Base-by-base conservation (phyloP, 768 basidiomycete species). In the Rickenella mellea region DNA sequence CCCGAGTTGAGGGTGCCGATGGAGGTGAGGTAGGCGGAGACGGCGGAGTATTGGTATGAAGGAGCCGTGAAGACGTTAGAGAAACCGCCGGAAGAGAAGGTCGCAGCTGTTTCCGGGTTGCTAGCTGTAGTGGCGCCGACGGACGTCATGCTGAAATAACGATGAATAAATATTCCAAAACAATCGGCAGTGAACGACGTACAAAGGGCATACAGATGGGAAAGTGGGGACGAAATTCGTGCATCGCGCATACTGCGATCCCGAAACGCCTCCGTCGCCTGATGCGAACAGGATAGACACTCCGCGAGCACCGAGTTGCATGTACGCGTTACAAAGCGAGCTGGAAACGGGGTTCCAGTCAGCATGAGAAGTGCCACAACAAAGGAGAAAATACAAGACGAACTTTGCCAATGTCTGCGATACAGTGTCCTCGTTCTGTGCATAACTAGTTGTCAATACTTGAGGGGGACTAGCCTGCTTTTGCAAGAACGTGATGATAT, bases 261-360 rank as follows among this genome's bases (percentile, higher is more conserved):
- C 49, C 20, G 48, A 41, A 27, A 40, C 44, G 30, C 40, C 39
- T 9, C 49, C 44, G 31, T 40, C 49, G 22, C 29, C 44, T 29
- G 30, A 31, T 9, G 44, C 36, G 22, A 42, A 45, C 11, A 27
- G 27, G 11, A 86, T 31, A 5, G 81, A 76, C 14, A 78, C 65
- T 12, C 84, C 84, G 2, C 81, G 50, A 17, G 51, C 45, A 22
- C 45, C 42, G 20, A 51, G 48, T 24, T 50, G 39, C 32, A 45
- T 45, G 27, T 47, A 50, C 14, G 41, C 41, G 31, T 49, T 46
- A 35, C 49, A 51, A 12, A 51, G 36, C 5, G 20, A 30, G 25
- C 50, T 50, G n/a, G n/a, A 27, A 24, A 24, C 22, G 12, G 1
- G 17, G 27, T 6, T 24, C 2, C 22, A n/a, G 38, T 19, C 27